Conservation (phyloP, 257 asterid genomes). For the Vinca minor region DNA sequence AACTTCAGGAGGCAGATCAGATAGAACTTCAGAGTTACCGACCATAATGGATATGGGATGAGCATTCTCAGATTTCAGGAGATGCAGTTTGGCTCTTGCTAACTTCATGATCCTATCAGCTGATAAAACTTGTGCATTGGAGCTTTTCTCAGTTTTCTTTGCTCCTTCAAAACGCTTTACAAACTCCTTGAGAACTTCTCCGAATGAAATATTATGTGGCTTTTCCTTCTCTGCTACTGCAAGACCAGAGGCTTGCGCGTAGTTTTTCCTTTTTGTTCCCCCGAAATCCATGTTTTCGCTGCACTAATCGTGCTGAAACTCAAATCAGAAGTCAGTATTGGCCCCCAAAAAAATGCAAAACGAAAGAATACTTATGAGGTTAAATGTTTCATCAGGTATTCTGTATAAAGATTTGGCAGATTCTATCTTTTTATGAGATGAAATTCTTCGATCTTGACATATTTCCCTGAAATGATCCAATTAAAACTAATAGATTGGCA, state of each 20-base stretch:
- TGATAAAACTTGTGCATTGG: neutral
- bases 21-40: neutral
- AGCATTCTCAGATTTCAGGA: neutral
- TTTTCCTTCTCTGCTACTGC: neutral
- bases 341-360: too few species aligned
- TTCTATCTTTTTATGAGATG: neutral
- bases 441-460: neutral
- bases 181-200: neutral
- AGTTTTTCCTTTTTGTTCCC: neutral
- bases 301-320: neutral
- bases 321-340: neutral
- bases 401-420: neutral
- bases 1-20: constrained; percentile 23
- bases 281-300: neutral
- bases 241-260: neutral
- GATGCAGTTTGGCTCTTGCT: constrained; percentile 9
- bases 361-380: neutral
- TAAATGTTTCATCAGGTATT: neutral
- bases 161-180: neutral
- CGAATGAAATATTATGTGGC: neutral
- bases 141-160: neutral
- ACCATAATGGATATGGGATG: neutral
- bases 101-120: neutral
- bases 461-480: neutral
- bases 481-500: too few species aligned